A percentile compares a stretch with the other conserved stretches of the same genome.
Evolutionary conservation across 2,329 filamentous ascomycete species (phyloP).

Genomic region (Madurella mycetomatis): DNA sequence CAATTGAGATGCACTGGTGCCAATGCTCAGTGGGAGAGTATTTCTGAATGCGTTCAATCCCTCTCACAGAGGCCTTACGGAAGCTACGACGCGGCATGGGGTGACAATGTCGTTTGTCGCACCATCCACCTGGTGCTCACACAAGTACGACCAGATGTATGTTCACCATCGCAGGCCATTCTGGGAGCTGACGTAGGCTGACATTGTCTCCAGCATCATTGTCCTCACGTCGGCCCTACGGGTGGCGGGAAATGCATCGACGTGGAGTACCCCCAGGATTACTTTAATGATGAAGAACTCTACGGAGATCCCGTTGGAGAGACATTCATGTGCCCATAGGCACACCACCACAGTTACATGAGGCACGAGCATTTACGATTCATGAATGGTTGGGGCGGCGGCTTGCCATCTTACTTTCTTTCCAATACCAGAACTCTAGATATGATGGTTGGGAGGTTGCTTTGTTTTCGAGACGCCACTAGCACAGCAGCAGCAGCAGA

Average conservation of each 20-base stretch:
- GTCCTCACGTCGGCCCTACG: slow-evolving; percentile 28
- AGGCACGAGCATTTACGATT: no score
- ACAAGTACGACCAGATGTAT: slow-evolving; percentile 28
- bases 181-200: background rate
- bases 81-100: slow-evolving; percentile 40
- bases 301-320: no score
- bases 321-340: no score
- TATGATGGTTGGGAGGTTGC: no score
- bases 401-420: no score
- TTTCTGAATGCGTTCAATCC: slow-evolving; percentile 31
- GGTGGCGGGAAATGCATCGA: slow-evolving; percentile 31
- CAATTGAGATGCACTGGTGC: slow-evolving; percentile 33
- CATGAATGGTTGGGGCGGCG: no score
- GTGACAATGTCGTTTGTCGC: slow-evolving; percentile 41
- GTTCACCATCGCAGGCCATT: background rate
- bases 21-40: slow-evolving; percentile 35
- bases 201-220: slow-evolving; percentile 24
- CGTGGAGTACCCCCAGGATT: slow-evolving; percentile 23
- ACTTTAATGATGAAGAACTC: slow-evolving; percentile 15
- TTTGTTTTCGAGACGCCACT: no score
- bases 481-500: no score
- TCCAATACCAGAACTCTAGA: no score
- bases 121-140: slow-evolving; percentile 38
- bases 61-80: slow-evolving; percentile 35
- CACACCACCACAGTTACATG: no score